Percentiles rank a stretch among this genome's conserved stretches.
Conservation (phyloP, 2,329 filamentous ascomycete species). For the Alternaria tenuissima region DNA sequence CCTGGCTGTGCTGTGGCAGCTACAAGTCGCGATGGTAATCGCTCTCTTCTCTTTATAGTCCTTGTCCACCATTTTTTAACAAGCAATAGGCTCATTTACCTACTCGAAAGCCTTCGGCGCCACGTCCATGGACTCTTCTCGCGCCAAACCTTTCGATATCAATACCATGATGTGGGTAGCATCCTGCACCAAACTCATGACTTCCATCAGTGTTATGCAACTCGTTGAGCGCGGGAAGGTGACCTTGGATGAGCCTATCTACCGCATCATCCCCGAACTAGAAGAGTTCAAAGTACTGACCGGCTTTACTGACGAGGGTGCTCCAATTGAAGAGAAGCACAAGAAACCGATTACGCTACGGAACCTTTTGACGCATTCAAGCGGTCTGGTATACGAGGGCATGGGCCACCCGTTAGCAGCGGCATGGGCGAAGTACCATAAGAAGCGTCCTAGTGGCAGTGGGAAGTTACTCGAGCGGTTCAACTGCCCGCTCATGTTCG, state of each 20-base stretch:
- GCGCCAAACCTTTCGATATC: conserved; percentile 32
- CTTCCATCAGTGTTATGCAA: conserved; percentile 44
- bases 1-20: conserved; percentile 37
- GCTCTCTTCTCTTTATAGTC: background rate
- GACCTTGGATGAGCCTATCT: conserved; percentile 44
- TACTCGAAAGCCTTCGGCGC: conserved; percentile 50
- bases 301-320: conserved; percentile 34
- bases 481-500: conserved; percentile 43
- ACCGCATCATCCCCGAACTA: conserved; percentile 45
- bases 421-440: conserved; percentile 49
- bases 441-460: conserved; percentile 44
- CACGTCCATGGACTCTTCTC: conserved; percentile 31
- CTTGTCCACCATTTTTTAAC: background rate
- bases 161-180: conserved; percentile 50
- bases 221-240: conserved; percentile 47
- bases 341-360: conserved; percentile 40
- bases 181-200: conserved; percentile 52
- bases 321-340: conserved; percentile 34
- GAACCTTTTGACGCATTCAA: conserved; percentile 60
- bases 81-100: conserved; percentile 42
- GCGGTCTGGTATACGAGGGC: conserved; percentile 58
- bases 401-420: conserved; percentile 49
- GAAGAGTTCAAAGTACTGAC: conserved; percentile 35
- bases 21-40: conserved; percentile 37
- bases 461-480: conserved; percentile 57